Conservation (phyloP, 2,329 filamentous ascomycete species). For the Penicillium sp. region DNA sequence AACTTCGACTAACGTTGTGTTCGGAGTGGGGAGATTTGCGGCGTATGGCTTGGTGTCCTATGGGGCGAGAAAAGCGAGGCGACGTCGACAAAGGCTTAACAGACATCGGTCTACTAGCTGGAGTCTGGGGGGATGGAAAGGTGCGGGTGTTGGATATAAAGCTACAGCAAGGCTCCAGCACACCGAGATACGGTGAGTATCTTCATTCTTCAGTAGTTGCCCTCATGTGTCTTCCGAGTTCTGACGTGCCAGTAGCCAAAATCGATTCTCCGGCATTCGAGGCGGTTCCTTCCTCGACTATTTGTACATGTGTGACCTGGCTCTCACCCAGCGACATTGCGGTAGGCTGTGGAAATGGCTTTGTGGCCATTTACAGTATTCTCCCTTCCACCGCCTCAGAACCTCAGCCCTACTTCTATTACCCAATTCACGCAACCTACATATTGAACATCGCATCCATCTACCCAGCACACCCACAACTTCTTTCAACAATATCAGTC, state of each 20-base stretch:
- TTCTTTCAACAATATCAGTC: conserved; percentile 54
- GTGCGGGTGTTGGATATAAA: conserved; percentile 57
- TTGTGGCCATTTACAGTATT: conserved; percentile 55
- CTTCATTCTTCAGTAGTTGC: background rate
- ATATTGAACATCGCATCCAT: conserved; percentile 46
- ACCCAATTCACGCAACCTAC: conserved; percentile 39
- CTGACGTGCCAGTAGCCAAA: conserved; percentile 33
- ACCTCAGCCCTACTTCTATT: conserved; percentile 37
- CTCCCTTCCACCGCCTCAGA: conserved; percentile 17
- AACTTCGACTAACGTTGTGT: conserved; percentile 54
- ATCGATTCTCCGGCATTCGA: conserved; percentile 52
- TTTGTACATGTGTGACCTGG: conserved; percentile 60
- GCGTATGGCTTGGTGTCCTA: conserved; percentile 58
- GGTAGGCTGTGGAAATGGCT: conserved; percentile 58
- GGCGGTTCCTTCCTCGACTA: conserved; percentile 49
- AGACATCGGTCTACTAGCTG: conserved; percentile 55
- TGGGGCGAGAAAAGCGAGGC: conserved; percentile 34
- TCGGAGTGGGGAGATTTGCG: conserved; percentile 59
- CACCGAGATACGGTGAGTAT: conserved; percentile 35
- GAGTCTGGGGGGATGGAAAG: conserved; percentile 59
- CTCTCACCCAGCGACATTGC: conserved; percentile 56
- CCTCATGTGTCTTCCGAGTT: background rate
- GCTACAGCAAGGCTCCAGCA: conserved; percentile 24
- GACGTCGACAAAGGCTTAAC: conserved; percentile 30
- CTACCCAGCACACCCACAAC: conserved; percentile 55